Evolutionary conservation across 441 rosid species (phyloP), one percentile per base, ranked within the genome.

Genomic region (Erysimum cheiri): DNA sequence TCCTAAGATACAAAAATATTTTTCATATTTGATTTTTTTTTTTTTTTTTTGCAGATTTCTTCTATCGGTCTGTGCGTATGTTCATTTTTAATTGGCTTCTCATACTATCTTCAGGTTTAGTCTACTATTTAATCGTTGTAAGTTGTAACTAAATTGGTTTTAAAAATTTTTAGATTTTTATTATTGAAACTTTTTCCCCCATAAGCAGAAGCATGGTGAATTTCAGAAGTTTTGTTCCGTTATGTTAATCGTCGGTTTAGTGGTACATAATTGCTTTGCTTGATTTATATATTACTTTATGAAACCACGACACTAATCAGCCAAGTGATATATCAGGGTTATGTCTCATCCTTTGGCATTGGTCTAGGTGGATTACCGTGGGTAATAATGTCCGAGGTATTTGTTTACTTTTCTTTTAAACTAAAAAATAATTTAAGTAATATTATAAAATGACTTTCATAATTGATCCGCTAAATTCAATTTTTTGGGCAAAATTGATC

Each of bases 321-420:
- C 26, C 31, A 31, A 54, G 43, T 33, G 14, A 50, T 59, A 4
- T 31, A 60, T 22, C 53, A 75, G 78, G 75, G 75, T 10, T 64
- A 75, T 55, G 54, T 75, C 29, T 53, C 60, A 22, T 55, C 57
- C 17, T 75, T 69, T 49, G 69, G 70, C 39, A 55, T 75, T 33
- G 78, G 78, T 32, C 29, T 75, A 36, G 78, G 78, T 69, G 80
- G 80, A 39, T 14, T 76, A 64, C 80, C 80, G 43, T 76, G 80
- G 80, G 41, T 76, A n/a, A 60, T 76, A 52, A 76, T 76, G 80
- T 76, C 79, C 5, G 79, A 76, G 80, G 80, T 76, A 70, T 24
- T 43, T 55, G n/a, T 5, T 63, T 33, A 44, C 28, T 17, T 48
- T 17, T 47, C 2, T 24, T 3, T 4, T 26, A 29, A 12, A 37